Percentiles rank a stretch among this genome's conserved stretches.
phyloP scores from a whole-genome alignment of 208 protist genomes.

The Trypanosoma mega region DNA sequence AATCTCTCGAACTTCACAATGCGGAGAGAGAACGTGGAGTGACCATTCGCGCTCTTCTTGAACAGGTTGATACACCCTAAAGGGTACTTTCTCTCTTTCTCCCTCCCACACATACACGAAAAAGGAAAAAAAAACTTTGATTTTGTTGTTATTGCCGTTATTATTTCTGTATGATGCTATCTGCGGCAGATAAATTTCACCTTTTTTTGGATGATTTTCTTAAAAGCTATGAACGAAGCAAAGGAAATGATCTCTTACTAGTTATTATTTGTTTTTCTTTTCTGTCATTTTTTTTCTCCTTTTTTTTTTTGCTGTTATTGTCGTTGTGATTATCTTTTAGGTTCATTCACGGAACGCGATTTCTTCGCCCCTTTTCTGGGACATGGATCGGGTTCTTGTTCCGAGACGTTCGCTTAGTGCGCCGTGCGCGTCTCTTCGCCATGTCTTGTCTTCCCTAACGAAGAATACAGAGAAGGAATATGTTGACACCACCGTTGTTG shows the following conservation, averaged over 20 bases:
- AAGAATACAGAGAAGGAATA: neutral
- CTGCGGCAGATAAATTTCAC: no score
- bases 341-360: neutral
- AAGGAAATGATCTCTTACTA: no score
- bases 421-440: conserved; percentile 27
- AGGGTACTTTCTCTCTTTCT: no score
- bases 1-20: neutral
- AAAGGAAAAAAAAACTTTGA: no score
- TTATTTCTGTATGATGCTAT: no score
- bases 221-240: no score
- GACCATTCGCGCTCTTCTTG: neutral
- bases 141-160: no score
- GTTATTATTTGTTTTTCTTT: no score
- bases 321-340: neutral
- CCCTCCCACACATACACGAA: no score
- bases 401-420: conserved; percentile 27
- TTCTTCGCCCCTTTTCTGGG: conserved; percentile 5
- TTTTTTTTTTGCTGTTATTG: neutral
- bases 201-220: no score
- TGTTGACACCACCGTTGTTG: neutral
- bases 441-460: conserved; percentile 7
- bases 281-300: neutral
- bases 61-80: no score
- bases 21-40: neutral
- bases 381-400: neutral